A percentile compares a stretch with the other conserved stretches of the same genome.
Evolutionary conservation across 2,329 filamentous ascomycete genomes (phyloP).

Genomic region (Drechslerella coelobrocha): DNA sequence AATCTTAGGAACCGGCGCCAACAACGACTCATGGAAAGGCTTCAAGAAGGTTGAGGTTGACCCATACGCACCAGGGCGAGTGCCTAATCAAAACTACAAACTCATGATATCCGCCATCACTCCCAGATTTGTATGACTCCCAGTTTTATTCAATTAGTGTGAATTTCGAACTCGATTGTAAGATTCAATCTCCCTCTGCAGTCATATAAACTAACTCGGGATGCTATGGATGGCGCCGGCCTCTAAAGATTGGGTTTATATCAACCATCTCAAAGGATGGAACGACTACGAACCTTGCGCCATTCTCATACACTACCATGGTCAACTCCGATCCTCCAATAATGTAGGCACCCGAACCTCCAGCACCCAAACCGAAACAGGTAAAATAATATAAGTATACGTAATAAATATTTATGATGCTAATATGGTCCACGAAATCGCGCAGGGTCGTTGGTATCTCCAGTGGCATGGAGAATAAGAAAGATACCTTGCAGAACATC

Average conservation of each 20-base stretch:
- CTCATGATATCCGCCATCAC: constrained; percentile 82
- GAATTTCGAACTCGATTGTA: too few species aligned
- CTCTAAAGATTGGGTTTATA: constrained; percentile 63
- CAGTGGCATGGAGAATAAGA: constrained; percentile 67
- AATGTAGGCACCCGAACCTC: constrained; percentile 62
- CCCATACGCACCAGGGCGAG: constrained; percentile 74
- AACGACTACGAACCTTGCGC: constrained; percentile 75
- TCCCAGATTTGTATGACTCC: constrained; percentile 73
- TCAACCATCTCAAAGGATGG: constrained; percentile 69
- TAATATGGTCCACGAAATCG: constrained; percentile 19
- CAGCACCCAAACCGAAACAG: neutral
- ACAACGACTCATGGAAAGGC: constrained; percentile 60
- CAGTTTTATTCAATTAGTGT: neutral
- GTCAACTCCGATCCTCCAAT: constrained; percentile 85
- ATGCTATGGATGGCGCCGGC: neutral
- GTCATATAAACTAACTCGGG: neutral
- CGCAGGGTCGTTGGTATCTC: constrained; percentile 63
- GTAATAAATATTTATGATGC: constrained; percentile 59
- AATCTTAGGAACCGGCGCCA: constrained; percentile 52
- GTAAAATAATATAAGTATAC: neutral
- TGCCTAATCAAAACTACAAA: constrained; percentile 81
- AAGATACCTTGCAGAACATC: constrained; percentile 81
- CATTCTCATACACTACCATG: constrained; percentile 85
- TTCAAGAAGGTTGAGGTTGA: constrained; percentile 74
- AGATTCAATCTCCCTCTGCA: too few species aligned